Base-by-base conservation (phyloP, 2,329 filamentous ascomycete species). In the Cadophora malorum region DNA sequence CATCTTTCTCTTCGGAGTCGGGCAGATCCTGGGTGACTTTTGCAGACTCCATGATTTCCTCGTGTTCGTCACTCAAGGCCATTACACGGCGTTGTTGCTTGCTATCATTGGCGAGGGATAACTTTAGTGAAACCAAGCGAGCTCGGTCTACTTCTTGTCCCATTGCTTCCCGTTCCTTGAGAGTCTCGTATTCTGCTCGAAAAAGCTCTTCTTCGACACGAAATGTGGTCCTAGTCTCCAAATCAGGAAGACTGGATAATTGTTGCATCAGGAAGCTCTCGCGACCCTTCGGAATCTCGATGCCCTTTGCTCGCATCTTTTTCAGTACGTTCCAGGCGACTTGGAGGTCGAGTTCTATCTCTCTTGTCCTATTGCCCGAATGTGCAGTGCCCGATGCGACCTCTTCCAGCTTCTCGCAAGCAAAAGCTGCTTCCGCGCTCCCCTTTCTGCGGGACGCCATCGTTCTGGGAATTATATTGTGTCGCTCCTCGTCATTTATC, bases 401-500 rank as follows among this genome's bases (percentile, higher is more conserved):
- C 74, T 92, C 86, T 50, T 83, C 81, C 3, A 90, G 79, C 74
- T 84, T 85, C 4, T 89, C 84, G 64, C 85, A 86, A n/a, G 83
- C 77, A 3, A 91, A 79, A 71, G 93, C 89, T 1, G 85, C 82
- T 63, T 90, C 83, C 4, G 91, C 76, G 4, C 86, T 83, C 25
- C 83, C 77, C 56, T 88, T 89, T 52, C 79, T 83, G n/a, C 90
- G 85, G 0, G 81, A 78, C 41, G 81, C 78, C 2, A 91, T 76
- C 1, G 81, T 80, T 63, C 85, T 86, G 0, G 94, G 91, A 8
- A 97, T 67, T 0, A 92, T 72, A 1, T 78, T 70, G 7, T 79
- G 74, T 71, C 88, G 88, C 66, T 93, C 90, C 0, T 85, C 81
- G 53, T 89, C 82, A 0, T 86, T 84, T 3, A 89, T 75, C 89